phyloP scores from a whole-genome alignment of 2,329 filamentous ascomycete genomes.

The Coleophoma crateriformis region DNA sequence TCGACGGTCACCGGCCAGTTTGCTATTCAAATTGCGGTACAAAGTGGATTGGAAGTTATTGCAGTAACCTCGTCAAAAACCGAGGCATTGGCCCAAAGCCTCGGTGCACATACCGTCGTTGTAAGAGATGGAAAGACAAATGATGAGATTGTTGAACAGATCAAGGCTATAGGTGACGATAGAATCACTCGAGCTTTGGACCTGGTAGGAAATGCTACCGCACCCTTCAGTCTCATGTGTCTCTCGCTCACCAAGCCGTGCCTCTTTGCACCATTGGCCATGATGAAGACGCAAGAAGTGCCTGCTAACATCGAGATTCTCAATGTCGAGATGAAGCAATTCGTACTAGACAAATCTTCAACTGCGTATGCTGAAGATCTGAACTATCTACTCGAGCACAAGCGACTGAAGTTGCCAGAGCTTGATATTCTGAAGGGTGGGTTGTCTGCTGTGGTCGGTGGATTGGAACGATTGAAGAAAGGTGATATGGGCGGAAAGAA shows the following conservation, averaged over 20 bases:
- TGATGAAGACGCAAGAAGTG: constrained; percentile 24
- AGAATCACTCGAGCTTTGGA: constrained; percentile 30
- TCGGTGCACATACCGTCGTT: constrained; percentile 29
- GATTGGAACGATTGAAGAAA: constrained; percentile 27
- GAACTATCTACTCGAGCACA: constrained; percentile 25
- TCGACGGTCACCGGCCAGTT: constrained; percentile 36
- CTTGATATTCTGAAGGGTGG: constrained; percentile 28
- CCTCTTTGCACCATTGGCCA: constrained; percentile 30
- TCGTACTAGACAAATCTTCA: constrained; percentile 27
- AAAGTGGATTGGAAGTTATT: constrained; percentile 29
- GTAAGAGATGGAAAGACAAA: constrained; percentile 27
- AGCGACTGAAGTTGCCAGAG: constrained; percentile 24
- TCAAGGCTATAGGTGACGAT: constrained; percentile 19
- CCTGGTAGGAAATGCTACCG: constrained; percentile 31
- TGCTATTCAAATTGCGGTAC: constrained; percentile 31
- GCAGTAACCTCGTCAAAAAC: constrained; percentile 29
- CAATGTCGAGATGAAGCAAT: constrained; percentile 34
- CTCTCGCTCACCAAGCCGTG: constrained; percentile 20
- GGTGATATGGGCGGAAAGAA: constrained; percentile 29
- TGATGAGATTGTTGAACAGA: constrained; percentile 27
- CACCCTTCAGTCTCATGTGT: constrained; percentile 20
- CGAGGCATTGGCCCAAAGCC: constrained; percentile 18
- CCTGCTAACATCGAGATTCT: constrained; percentile 26
- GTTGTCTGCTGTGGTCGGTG: constrained; percentile 23
- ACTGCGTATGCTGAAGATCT: constrained; percentile 25